A percentile compares a stretch with the other conserved stretches of the same genome.
These are phyloP conservation scores for Sclerotinia trifoliorum DNA, from an alignment of 2,329 filamentous ascomycete genomes.

Conservation along the genomic window DNA sequence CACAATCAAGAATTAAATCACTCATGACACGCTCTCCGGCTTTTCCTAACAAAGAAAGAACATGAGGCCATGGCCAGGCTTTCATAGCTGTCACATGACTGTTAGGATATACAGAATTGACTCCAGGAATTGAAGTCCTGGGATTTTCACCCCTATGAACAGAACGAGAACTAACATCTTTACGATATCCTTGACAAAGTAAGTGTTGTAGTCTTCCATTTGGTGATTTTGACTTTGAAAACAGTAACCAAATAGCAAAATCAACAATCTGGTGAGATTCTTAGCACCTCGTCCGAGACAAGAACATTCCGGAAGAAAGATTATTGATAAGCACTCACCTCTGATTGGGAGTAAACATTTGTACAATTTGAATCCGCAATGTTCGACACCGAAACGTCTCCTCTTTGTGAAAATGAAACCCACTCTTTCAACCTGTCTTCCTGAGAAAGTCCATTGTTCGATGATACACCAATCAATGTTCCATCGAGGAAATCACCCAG, in stretches of 20 bases:
- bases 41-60: slow-evolving; percentile 71
- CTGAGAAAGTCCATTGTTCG: slow-evolving; percentile 22
- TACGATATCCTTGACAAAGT: slow-evolving; percentile 79
- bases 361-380: slow-evolving; percentile 47
- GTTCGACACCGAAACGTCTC: slow-evolving; percentile 56
- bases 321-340: slow-evolving; percentile 50
- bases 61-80: slow-evolving; percentile 67
- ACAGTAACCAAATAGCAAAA: slow-evolving; percentile 75
- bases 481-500: slow-evolving; percentile 35
- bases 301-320: slow-evolving; percentile 21
- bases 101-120: slow-evolving; percentile 66
- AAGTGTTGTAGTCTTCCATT: slow-evolving; percentile 65
- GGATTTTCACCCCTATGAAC: slow-evolving; percentile 34
- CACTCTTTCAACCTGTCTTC: slow-evolving; percentile 55
- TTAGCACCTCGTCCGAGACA: slow-evolving; percentile 14
- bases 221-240: slow-evolving; percentile 53
- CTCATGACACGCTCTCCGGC: slow-evolving; percentile 76
- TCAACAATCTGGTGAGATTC: slow-evolving; percentile 61
- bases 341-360: slow-evolving; percentile 57
- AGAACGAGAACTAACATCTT: slow-evolving; percentile 37
- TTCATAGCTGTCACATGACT: slow-evolving; percentile 68
- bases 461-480: slow-evolving; percentile 37
- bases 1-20: slow-evolving; percentile 72
- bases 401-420: slow-evolving; percentile 61
- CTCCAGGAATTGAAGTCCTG: slow-evolving; percentile 58